Base-by-base conservation (phyloP, 2,329 filamentous ascomycete species). In the Acephala macrosclerotiorum region DNA sequence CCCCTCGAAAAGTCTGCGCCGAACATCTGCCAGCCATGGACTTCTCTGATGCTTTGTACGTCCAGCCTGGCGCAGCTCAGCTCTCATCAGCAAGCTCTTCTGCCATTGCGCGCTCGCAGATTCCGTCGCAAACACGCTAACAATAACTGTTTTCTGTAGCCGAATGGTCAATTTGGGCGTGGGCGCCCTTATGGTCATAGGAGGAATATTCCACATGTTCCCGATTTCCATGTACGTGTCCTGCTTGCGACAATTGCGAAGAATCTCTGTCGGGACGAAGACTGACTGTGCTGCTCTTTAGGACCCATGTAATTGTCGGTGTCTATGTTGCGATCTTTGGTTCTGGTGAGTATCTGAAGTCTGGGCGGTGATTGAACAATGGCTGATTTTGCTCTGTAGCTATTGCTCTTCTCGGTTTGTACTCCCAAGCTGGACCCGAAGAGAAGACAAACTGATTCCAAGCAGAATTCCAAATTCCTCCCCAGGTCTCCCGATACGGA, bases 81-180 rank as follows among this genome's bases (percentile, higher is more conserved):
- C 25, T 58, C 33, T 59, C 29, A 56, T 55, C 51, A 55, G 25
- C 45, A 38, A 63, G 57, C 60, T 65, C 45, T 65, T 42, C 36
- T 55, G 64, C 66, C 58, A 70, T 71, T 72, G 70, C 64, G 62
- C 65, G 47, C 57, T 20, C 42, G 38, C 58, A 49, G 47, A 58
- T 25, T 56, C 12, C 61, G 36, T 35, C 56, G 63, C 63, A 60
- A 65, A 60, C 68, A 70, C 71, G 71, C 76, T 75, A 74, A 79
- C 70, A 35, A 58, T 47, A n/a, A 9, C 12, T 14, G 36, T 70
- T 63, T 73, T 68, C 66, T 73, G 66, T 78, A 98, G 96, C 83
- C 96, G 96, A 77, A 89, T 98, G 77, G 92, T 97, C 79, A 99
- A 99, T 86, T 85, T 99, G 80, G 92, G 84, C 75, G 89, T 96